Base-by-base conservation (phyloP, 371 early-diverging fungal genomes). In the Syncephalastrum monosporum region DNA sequence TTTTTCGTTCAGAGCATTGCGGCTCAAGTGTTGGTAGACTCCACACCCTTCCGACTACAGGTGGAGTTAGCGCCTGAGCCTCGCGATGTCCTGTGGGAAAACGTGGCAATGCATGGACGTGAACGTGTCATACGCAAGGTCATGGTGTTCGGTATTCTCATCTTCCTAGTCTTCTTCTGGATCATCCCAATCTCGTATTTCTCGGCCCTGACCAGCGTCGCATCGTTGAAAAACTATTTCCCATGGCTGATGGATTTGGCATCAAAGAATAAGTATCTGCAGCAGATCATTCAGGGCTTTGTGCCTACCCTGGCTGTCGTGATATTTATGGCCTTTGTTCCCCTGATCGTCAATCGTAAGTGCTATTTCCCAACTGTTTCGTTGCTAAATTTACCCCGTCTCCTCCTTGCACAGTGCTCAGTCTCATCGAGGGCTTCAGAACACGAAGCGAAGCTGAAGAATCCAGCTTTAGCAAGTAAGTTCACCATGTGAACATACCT, bases 11-110 rank as follows among this genome's bases (percentile, higher is more conserved):
- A 81, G 81, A 83, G 80, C 52, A 69, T 87, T 42, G 83, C 78
- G 2, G 67, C 86, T 15, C 88, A 87, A 68, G 71, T 77, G 29
- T 57, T 85, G 59, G 64, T 83, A 55, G 72, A 82, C 67, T 63
- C 86, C 41, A 74, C 86, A 55, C 87, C 95, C 17, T 92, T 88
- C 50, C 71, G 87, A 33, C 79, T 86, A 45, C 81, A 85, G 56
- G 85, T 83, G 14, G 76, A 75, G 56, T 57, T 82, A 46, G 91
- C 91, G 14, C 90, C 91, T 8, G 91, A 89, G 53, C 91, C 91
- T 12, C 82, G 91, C 38, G 88, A 91, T 65, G 77, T 91, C 12
- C 71, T 79, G 51, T 91, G 91, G 91, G 77, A 80, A 56, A 89
- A 91, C 58, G 75, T 91, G 25, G 75, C 83, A 4, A 80, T 87